These are phyloP conservation scores for Verticillium dahliae DNA, from an alignment of 2,329 filamentous ascomycete genomes.

Conservation along the genomic window DNA sequence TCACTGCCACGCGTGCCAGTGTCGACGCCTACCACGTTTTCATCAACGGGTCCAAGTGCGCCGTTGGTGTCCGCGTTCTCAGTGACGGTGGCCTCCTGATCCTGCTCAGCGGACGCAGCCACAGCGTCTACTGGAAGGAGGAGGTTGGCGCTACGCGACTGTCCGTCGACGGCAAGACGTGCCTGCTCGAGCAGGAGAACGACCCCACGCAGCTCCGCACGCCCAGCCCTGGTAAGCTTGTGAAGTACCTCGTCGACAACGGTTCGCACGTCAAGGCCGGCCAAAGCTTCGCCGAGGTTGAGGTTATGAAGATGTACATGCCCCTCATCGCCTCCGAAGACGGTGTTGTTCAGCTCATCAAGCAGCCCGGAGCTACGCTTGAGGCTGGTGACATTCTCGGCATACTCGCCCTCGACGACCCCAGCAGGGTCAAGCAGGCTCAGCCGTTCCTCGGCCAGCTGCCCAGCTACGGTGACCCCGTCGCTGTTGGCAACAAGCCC, in stretches of 20 bases:
- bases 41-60: conserved; percentile 97
- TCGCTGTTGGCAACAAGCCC: conserved; percentile 84
- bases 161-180: conserved; percentile 97
- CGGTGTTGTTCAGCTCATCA: conserved; percentile 95
- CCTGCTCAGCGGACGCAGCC: conserved; percentile 83
- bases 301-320: conserved; percentile 99
- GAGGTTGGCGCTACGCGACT: conserved; percentile 93
- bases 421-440: conserved; percentile 91
- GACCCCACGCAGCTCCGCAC: conserved; percentile 95
- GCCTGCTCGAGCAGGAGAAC: conserved; percentile 95
- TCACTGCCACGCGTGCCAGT: conserved; percentile 90
- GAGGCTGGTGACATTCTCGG: conserved; percentile 98
- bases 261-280: conserved; percentile 88
- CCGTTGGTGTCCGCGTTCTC: conserved; percentile 84
- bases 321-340: conserved; percentile 91
- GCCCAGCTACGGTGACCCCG: conserved; percentile 77
- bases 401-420: conserved; percentile 91
- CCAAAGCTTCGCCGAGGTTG: conserved; percentile 91
- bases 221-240: conserved; percentile 92
- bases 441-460: conserved; percentile 89
- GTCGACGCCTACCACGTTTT: conserved; percentile 94
- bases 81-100: conserved; percentile 91
- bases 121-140: conserved; percentile 99
- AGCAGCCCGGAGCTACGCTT: conserved; percentile 95
- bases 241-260: conserved; percentile 96